Evolutionary conservation across 495 filamentous ascomycete species (phyloP).

Genomic region (Penicillium paradoxum): DNA sequence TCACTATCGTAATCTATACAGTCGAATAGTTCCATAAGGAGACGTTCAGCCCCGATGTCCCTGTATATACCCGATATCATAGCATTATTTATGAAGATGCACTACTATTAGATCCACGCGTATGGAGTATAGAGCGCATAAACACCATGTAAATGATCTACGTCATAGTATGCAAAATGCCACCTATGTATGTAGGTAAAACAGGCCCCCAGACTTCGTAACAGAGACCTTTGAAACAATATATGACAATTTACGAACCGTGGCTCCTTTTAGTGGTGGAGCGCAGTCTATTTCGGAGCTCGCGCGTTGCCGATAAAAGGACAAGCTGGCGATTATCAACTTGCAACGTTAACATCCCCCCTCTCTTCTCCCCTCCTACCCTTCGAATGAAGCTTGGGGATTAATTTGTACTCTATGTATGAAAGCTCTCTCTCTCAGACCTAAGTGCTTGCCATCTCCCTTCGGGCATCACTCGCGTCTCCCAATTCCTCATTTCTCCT

Average conservation of each 20-base stretch:
- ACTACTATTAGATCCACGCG: no score
- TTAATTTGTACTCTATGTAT: constrained; percentile 5
- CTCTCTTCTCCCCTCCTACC: constrained; percentile 5
- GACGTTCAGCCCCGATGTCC: no score
- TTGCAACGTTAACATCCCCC: constrained; percentile 11
- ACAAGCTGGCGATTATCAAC: constrained; percentile 39
- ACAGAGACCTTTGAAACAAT: no score
- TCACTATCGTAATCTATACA: no score
- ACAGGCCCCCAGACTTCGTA: no score
- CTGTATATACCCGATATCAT: no score
- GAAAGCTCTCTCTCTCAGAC: constrained; percentile 23
- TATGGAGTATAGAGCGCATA: no score
- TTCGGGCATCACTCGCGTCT: constrained; percentile 18
- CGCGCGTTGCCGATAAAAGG: constrained; percentile 34
- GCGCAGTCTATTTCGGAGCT: constrained; percentile 16
- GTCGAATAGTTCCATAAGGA: no score
- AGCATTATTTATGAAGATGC: no score
- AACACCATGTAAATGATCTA: neutral
- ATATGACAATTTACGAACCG: neutral
- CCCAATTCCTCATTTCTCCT: constrained; percentile 10
- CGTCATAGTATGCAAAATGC: no score
- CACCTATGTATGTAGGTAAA: no score
- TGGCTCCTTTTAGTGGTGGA: constrained; percentile 7
- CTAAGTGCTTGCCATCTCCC: constrained; percentile 25
- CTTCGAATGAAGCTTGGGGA: constrained; percentile 7